phyloP scores from a whole-genome alignment of 352 stramenopile species.

The Phytophthora sp. region DNA sequence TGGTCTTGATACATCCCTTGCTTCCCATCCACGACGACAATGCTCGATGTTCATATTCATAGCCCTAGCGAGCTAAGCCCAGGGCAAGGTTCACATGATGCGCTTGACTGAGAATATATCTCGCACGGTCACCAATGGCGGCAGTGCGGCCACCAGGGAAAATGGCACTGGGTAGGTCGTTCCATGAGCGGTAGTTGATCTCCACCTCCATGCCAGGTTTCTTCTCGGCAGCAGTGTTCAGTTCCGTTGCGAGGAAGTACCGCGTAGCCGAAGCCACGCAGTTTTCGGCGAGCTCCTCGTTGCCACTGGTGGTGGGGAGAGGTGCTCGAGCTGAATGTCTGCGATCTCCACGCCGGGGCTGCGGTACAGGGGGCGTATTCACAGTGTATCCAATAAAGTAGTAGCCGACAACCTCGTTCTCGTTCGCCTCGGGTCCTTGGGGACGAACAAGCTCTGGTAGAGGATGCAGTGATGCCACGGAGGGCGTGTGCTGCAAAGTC shows the following conservation, averaged over 20 bases:
- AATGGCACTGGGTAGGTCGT: conserved; percentile 64
- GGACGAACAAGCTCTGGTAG: conserved; percentile 68
- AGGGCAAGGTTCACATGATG: conserved; percentile 69
- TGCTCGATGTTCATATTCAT: conserved; percentile 23
- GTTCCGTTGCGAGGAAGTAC: conserved; percentile 85
- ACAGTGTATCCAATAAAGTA: conserved; percentile 81
- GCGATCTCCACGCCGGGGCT: conserved; percentile 10
- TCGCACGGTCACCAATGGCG: conserved; percentile 73
- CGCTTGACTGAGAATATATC: conserved; percentile 79
- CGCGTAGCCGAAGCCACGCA: conserved; percentile 64
- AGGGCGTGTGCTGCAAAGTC: conserved; percentile 72
- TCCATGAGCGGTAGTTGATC: conserved; percentile 73
- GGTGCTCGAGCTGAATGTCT: conserved; percentile 10
- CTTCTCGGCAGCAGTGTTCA: conserved; percentile 61
- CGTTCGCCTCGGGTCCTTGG: neutral
- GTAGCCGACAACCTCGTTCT: conserved; percentile 42
- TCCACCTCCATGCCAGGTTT: conserved; percentile 62
- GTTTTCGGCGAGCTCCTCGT: conserved; percentile 43
- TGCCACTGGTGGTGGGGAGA: neutral
- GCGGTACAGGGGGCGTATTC: conserved; percentile 9
- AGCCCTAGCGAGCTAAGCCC: conserved; percentile 49
- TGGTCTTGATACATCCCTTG: conserved; percentile 1
- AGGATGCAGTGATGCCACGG: conserved; percentile 69
- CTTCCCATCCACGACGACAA: neutral
- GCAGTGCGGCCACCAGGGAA: conserved; percentile 65